Conservation (phyloP, 2,329 filamentous ascomycete genomes). For the Fusarium sarcochroum region DNA sequence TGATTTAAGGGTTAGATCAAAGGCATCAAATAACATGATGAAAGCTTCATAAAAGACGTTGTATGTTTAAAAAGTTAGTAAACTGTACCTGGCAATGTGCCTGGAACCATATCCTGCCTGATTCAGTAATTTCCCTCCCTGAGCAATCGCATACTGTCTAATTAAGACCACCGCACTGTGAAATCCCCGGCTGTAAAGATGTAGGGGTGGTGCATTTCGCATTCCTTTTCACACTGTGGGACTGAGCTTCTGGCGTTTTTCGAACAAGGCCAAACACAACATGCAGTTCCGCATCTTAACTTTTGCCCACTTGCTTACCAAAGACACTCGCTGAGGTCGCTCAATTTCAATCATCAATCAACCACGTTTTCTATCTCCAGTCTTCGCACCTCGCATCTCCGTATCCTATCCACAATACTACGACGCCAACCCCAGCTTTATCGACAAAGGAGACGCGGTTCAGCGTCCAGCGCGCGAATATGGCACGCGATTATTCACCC, state of each 20-base stretch:
- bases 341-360: constrained; percentile 10
- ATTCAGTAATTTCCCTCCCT: constrained; percentile 17
- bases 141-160: constrained; percentile 39
- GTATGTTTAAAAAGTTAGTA: background rate
- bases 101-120: background rate
- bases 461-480: constrained; percentile 46
- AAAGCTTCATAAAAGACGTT: background rate
- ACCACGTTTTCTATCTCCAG: background rate
- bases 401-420: background rate
- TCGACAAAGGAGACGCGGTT: constrained; percentile 43
- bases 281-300: constrained; percentile 22
- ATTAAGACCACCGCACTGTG: constrained; percentile 35
- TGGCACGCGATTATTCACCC: constrained; percentile 56
- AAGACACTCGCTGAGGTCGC: constrained; percentile 7
- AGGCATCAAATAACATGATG: constrained; percentile 28
- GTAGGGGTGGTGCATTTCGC: background rate
- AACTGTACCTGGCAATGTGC: background rate
- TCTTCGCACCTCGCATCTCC: background rate
- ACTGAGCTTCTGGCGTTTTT: constrained; percentile 49
- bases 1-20: constrained; percentile 46
- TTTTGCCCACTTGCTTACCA: constrained; percentile 18
- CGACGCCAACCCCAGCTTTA: constrained; percentile 16
- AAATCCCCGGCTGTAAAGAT: background rate
- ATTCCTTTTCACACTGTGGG: constrained; percentile 41
- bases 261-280: constrained; percentile 9